phyloP scores from a whole-genome alignment of 108 stramenopile species.

The Skeletonema menzelii region DNA sequence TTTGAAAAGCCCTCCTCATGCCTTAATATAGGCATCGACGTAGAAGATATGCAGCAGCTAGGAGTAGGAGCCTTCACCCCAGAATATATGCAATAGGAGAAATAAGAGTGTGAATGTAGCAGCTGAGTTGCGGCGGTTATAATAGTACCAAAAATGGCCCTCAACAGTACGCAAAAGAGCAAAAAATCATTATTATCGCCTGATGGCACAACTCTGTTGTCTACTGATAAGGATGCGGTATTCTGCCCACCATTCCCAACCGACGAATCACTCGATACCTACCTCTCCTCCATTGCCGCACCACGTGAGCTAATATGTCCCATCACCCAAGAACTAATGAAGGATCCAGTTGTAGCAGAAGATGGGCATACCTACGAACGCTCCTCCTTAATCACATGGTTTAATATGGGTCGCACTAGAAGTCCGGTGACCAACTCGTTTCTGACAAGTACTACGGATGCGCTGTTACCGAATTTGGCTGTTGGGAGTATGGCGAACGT shows the following conservation, averaged over 20 bases:
- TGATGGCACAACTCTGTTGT: no score
- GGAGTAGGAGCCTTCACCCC: no score
- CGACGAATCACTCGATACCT: conserved; percentile 34
- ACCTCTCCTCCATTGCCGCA: conserved; percentile 31
- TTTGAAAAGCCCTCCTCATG: no score
- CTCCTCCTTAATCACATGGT: conserved; percentile 32
- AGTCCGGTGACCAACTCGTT: conserved; percentile 46
- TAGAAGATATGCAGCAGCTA: no score
- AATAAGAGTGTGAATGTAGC: no score
- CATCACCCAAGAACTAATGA: conserved; percentile 51
- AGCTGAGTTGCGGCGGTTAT: no score
- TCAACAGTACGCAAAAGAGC: not conserved
- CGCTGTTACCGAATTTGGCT: conserved; percentile 27
- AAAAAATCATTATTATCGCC: not conserved
- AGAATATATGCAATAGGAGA: no score
- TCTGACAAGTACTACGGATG: conserved; percentile 14
- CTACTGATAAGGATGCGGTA: no score
- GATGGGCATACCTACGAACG: conserved; percentile 70
- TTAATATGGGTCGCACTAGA: conserved; percentile 27
- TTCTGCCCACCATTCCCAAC: conserved; percentile 31
- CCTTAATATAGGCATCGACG: no score
- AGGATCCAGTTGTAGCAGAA: conserved; percentile 51
- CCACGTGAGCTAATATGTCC: conserved; percentile 31
- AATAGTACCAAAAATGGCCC: no score
- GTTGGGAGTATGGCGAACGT: conserved; percentile 34